A percentile compares a stretch with the other conserved stretches of the same genome.
These are phyloP conservation scores for Kwoniella sp. DNA, from an alignment of 768 basidiomycete species.

Conservation along the genomic window DNA sequence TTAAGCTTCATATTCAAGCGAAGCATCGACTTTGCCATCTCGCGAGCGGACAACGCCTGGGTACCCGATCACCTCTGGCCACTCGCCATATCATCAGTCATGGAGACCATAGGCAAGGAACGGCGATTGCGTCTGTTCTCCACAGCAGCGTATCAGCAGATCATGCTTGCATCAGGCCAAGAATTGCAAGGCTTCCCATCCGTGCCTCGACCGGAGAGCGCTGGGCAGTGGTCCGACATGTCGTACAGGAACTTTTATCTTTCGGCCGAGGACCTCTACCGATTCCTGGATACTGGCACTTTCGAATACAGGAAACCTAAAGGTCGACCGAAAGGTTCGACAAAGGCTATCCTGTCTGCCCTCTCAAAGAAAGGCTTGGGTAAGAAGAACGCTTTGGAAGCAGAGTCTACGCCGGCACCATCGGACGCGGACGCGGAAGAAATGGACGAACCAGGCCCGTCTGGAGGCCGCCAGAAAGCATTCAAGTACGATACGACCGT, in stretches of 20 bases:
- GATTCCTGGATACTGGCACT: slow-evolving; percentile 5
- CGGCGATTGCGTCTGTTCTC: slow-evolving; percentile 85
- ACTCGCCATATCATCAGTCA: slow-evolving; percentile 68
- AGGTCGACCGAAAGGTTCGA: background rate
- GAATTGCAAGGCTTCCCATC: slow-evolving; percentile 22
- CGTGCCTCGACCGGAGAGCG: slow-evolving; percentile 19
- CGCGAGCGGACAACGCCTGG: slow-evolving; percentile 43
- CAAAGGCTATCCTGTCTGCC: background rate
- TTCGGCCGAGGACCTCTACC: slow-evolving; percentile 6
- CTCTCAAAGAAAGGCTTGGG: too few relatives aligned
- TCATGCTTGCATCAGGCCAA: slow-evolving; percentile 69
- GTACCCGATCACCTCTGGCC: slow-evolving; percentile 75
- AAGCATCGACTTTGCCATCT: slow-evolving; percentile 35
- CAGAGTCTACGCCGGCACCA: background rate
- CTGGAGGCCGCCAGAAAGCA: background rate
- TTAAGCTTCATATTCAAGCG: slow-evolving; percentile 29
- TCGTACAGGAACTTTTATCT: slow-evolving; percentile 25
- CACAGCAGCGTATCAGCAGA: slow-evolving; percentile 66
- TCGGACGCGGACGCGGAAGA: slow-evolving; percentile 1
- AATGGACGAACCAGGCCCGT: slow-evolving; percentile 2
- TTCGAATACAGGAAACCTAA: background rate
- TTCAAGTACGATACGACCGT: slow-evolving; percentile 25
- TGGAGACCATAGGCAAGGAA: slow-evolving; percentile 83
- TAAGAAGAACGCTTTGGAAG: background rate
- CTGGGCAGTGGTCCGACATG: slow-evolving; percentile 39